A percentile compares a stretch with the other conserved stretches of the same genome.
Evolutionary conservation across 164 flowering plant species (phyloP).

Genomic region (Cinnamomum chago): DNA sequence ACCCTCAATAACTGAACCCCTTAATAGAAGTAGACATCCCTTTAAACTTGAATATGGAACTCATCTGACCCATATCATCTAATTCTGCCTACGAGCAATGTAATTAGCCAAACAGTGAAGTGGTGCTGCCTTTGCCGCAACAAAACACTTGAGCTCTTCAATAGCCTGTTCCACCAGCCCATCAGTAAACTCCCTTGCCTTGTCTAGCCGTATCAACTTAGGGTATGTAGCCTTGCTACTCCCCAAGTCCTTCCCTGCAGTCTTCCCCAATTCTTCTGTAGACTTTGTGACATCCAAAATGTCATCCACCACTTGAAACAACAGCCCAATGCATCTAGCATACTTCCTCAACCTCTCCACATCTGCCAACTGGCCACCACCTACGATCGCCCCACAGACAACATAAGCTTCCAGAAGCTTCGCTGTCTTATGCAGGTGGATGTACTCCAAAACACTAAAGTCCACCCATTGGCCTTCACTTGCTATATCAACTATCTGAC

Average conservation of each 20-base stretch:
- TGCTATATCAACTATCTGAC: conserved; percentile 30
- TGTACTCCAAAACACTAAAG: conserved; percentile 26
- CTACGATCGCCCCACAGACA: conserved; percentile 33
- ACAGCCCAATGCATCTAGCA: conserved; percentile 27
- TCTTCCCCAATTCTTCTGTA: conserved; percentile 15
- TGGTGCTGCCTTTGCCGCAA: neutral
- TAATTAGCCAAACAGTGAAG: conserved; percentile 4
- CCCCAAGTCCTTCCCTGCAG: conserved; percentile 15
- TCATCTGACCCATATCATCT: neutral
- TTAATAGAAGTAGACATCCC: neutral
- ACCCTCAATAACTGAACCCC: no score
- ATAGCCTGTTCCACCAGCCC: conserved; percentile 1
- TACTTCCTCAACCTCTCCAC: conserved; percentile 35
- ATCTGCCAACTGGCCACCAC: conserved; percentile 23
- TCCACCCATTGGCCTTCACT: conserved; percentile 27
- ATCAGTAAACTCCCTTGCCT: conserved; percentile 8
- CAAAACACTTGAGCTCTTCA: conserved; percentile 8
- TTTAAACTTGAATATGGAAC: neutral
- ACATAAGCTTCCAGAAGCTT: conserved; percentile 35
- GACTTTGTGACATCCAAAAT: conserved; percentile 37
- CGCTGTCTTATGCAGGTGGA: conserved; percentile 38
- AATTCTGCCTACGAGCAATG: conserved; percentile 9
- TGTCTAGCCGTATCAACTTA: conserved; percentile 9
- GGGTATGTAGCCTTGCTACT: conserved; percentile 12
- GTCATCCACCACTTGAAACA: conserved; percentile 45